Conservation (phyloP, 495 filamentous ascomycete species). For the Symbiotaphrina buchneri region DNA sequence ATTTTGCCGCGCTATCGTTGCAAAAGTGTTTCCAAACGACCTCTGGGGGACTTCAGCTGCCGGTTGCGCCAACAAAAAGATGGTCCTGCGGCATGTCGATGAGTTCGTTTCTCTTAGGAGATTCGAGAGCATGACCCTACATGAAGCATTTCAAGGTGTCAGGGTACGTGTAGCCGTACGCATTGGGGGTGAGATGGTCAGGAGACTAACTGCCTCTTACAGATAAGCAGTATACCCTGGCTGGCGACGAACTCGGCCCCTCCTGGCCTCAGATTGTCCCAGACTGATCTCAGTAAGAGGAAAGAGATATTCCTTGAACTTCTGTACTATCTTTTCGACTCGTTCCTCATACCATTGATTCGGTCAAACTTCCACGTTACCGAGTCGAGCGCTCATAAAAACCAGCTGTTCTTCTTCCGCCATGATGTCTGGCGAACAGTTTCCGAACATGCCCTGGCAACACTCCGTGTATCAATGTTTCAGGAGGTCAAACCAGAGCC, state of each 20-base stretch:
- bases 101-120: constrained; percentile 53
- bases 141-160: constrained; percentile 52
- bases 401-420: constrained; percentile 79
- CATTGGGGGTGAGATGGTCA: not conserved
- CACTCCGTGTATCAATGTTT: constrained; percentile 54
- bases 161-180: constrained; percentile 27
- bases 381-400: constrained; percentile 60
- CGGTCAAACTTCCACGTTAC: constrained; percentile 84
- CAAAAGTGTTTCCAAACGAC: constrained; percentile 46
- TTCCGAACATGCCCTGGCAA: constrained; percentile 44
- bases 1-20: constrained; percentile 62
- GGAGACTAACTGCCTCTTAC: not conserved
- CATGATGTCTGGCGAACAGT: constrained; percentile 77
- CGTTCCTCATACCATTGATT: constrained; percentile 69
- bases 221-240: constrained; percentile 54
- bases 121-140: constrained; percentile 62
- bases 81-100: constrained; percentile 45
- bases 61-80: constrained; percentile 30
- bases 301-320: constrained; percentile 63
- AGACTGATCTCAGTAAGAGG: constrained; percentile 55
- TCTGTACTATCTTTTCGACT: constrained; percentile 83
- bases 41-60: constrained; percentile 45
- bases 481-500: constrained; percentile 42
- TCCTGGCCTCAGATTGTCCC: constrained; percentile 29
- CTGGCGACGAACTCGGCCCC: constrained; percentile 26